Conservation (phyloP, 2,329 filamentous ascomycete genomes). For the Fusarium sp. region DNA sequence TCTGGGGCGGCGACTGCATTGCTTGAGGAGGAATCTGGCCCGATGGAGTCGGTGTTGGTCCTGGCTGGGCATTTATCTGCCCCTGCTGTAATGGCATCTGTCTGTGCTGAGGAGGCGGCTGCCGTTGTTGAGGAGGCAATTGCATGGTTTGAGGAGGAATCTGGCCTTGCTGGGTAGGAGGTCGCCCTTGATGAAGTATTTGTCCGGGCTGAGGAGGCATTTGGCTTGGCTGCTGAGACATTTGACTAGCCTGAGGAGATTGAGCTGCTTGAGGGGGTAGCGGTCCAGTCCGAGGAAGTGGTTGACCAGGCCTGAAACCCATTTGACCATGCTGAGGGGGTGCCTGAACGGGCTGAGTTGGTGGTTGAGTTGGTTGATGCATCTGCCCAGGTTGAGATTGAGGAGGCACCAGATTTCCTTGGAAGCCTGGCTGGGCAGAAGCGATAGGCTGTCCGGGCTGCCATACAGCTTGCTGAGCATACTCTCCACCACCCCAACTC, state of each 20-base stretch:
- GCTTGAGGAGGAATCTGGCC: not conserved
- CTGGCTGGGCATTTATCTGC: not conserved
- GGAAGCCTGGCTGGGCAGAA: conserved; percentile 1
- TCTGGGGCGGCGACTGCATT: not conserved
- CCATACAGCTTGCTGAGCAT: conserved; percentile 37
- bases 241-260: not conserved
- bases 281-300: not conserved
- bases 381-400: conserved; percentile 3
- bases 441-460: conserved; percentile 36
- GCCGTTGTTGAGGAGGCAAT: not conserved
- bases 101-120: not conserved
- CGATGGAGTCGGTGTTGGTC: not conserved
- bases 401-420: conserved; percentile 12
- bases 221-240: not conserved
- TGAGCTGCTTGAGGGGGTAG: not conserved
- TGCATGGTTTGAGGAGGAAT: not conserved
- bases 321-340: not conserved
- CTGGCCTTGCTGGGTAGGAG: not conserved
- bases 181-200: not conserved
- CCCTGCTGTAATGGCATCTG: not conserved
- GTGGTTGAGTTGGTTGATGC: conserved; percentile 4
- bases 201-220: conserved; percentile 3
- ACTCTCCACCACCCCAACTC: conserved; percentile 40
- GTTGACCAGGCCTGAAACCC: not conserved
- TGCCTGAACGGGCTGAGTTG: conserved; percentile 7